A percentile compares a stretch with the other conserved stretches of the same genome.
Conservation (phyloP, 345 rosid species). For the Schrenkiella parvula region DNA sequence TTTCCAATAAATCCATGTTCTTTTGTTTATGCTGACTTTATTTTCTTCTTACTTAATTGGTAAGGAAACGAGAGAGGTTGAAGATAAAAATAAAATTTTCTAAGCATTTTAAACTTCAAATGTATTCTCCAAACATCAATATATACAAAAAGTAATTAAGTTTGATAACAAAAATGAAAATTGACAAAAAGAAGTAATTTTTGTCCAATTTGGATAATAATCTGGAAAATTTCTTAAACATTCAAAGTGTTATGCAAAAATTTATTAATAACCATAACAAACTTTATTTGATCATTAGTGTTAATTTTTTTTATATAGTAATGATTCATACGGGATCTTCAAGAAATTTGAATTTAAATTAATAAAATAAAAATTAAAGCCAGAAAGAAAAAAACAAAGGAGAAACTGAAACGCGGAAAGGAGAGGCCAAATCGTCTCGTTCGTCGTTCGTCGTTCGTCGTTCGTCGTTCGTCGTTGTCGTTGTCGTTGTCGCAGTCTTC, state of each 20-base stretch:
- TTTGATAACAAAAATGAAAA: not conserved
- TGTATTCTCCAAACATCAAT: not conserved
- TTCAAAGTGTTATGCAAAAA: not conserved
- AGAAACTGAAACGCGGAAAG: constrained; percentile 35
- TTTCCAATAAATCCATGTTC: not conserved
- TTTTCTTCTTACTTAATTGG: not conserved
- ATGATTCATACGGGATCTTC: not conserved
- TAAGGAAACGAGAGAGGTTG: constrained; percentile 11
- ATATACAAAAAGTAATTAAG: not conserved
- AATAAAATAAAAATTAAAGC: not conserved
- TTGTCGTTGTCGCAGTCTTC: constrained; percentile 13
- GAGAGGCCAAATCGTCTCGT: constrained; percentile 19
- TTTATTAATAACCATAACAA: not conserved
- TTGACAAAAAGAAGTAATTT: not conserved
- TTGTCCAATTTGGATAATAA: not conserved
- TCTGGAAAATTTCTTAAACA: not conserved
- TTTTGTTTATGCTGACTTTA: not conserved
- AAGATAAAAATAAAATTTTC: constrained; percentile 4
- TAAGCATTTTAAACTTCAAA: not conserved
- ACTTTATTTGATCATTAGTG: not conserved
- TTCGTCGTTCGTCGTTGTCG: constrained; percentile 4
- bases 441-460: constrained; percentile 15
- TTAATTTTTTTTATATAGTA: not conserved
- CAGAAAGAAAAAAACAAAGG: not conserved
- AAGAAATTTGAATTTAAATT: not conserved